phyloP scores from a whole-genome alignment of 768 basidiomycete genomes.

The Suillus subalutaceus region DNA sequence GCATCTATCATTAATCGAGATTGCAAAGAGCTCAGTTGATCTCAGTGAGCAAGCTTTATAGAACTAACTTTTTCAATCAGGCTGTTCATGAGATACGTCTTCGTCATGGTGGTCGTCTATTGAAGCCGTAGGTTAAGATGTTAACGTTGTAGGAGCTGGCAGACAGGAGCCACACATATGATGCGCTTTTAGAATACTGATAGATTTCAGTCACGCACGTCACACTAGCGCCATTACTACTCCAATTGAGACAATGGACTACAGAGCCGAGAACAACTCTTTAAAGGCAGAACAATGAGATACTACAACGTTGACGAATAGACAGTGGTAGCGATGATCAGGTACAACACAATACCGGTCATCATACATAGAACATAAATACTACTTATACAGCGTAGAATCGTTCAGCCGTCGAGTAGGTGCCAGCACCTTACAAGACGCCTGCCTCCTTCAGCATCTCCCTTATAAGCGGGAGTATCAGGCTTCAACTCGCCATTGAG shows the following conservation, averaged over 20 bases:
- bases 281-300: not conserved
- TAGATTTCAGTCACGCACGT: constrained; percentile 1
- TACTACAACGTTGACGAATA: not conserved
- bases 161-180: constrained; percentile 28
- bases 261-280: not conserved
- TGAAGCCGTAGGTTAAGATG: not conserved
- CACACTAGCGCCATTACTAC: not conserved
- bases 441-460: constrained; percentile 51
- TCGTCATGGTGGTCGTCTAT: constrained; percentile 62
- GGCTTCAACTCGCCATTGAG: constrained; percentile 71
- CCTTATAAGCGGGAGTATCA: constrained; percentile 48
- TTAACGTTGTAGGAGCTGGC: not conserved
- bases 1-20: constrained; percentile 58
- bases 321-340: not conserved
- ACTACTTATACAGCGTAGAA: not conserved
- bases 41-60: constrained; percentile 8
- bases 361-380: constrained; percentile 2
- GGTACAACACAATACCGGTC: not conserved
- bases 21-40: constrained; percentile 3
- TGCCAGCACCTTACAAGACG: not conserved
- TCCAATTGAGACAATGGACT: not conserved
- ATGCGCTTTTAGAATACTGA: not conserved
- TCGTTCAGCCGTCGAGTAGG: not conserved
- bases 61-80: constrained; percentile 73
- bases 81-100: constrained; percentile 82